Percentiles rank a stretch among this genome's conserved stretches.
These are phyloP conservation scores for Sclerospora graminicola DNA, from an alignment of 352 stramenopile genomes.

Conservation along the genomic window DNA sequence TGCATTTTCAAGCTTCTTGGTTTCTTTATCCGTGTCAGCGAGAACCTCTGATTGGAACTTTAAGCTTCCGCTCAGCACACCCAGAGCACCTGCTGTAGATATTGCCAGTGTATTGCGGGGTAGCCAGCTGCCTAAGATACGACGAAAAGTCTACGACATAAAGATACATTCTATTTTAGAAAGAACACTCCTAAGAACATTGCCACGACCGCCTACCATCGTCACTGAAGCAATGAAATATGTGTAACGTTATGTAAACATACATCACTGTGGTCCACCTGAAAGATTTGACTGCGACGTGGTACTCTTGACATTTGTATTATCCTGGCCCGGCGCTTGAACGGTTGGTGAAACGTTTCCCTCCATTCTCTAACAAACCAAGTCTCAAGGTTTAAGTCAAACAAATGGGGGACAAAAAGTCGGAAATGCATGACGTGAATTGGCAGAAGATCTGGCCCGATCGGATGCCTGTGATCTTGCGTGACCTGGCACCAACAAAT, in stretches of 20 bases:
- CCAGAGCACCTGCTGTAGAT: constrained; percentile 24
- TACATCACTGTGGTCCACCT: too few species aligned
- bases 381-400: neutral
- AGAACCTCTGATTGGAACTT: constrained; percentile 7
- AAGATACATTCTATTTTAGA: neutral
- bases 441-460: constrained; percentile 86
- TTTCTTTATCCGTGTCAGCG: constrained; percentile 6
- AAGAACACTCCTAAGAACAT: neutral
- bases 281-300: too few species aligned
- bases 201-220: too few species aligned
- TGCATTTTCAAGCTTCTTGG: constrained; percentile 12
- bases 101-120: constrained; percentile 19
- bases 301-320: too few species aligned
- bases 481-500: constrained; percentile 73
- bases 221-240: too few species aligned
- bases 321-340: neutral
- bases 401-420: constrained; percentile 53
- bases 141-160: constrained; percentile 24
- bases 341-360: constrained; percentile 9
- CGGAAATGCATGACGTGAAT: constrained; percentile 78
- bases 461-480: constrained; percentile 82
- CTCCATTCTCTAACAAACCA: neutral
- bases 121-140: constrained; percentile 9
- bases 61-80: constrained; percentile 21
- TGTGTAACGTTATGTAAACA: too few species aligned